Evolutionary conservation across 305 asterid genomes (phyloP), one percentile per base, ranked within the genome.

Genomic region (Ilex paraguariensis): DNA sequence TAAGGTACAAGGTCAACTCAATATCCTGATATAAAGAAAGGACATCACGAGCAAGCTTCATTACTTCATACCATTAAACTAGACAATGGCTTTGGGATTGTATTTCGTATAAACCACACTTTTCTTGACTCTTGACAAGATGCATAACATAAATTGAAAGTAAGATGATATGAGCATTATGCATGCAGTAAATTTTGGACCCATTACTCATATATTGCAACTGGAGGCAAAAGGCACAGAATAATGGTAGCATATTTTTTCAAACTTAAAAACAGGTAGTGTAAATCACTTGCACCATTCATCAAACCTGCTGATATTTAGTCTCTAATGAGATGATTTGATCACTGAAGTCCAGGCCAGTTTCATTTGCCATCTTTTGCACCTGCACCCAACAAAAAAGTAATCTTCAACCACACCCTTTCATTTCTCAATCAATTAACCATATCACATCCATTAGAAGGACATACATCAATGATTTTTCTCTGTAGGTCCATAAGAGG

Each of bases 321-420:
- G 81, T 81, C 85, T 93, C 96, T 16, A 90, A 84, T 15, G 77
- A 72, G 53, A 81, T 82, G 77, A 90, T 83, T 70, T 90, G 95
- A 44, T 84, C 95, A 57, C 77, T 90, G 87, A 87, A 81, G 77
- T 93, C 96, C 70, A 86, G 80, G 46, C 97, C 99, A 61, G 99
- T 87, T 75, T 87, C 97, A 63, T 85, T 87, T 65, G 95, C 95
- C 97, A 83, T 90, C 82, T 72, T 90, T 77, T 87, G 92, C 64
- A 90, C 95, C 97, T 90, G 78, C 66, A 81, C 51, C 50, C 54
- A 36, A 66, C 58, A 68, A 66, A 60, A 60, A 65, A 63, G 54
- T 32, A 46, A 36, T 58, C 58, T 32, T 60, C 50, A 70, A 56
- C 49, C 32, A 63, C 54, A 51, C 12, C 21, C 51, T 7, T 31